Evolutionary conservation across 2,329 filamentous ascomycete genomes (phyloP).

Genomic region (Chalaropsis ovoidea): DNA sequence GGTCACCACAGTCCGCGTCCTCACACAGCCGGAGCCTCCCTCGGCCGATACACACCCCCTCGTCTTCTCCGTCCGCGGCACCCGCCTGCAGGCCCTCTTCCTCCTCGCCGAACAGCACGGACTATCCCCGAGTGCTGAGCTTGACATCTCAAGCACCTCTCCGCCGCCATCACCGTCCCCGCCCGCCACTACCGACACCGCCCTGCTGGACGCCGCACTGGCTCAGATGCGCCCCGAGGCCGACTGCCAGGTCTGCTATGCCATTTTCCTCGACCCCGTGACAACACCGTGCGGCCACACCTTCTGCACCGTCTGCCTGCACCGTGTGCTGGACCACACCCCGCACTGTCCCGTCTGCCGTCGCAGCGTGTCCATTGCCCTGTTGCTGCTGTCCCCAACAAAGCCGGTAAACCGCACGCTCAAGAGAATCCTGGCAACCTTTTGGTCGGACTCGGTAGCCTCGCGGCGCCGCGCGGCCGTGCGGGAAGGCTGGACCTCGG

Average conservation of each 20-base stretch:
- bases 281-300: slow-evolving; percentile 85
- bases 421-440: slow-evolving; percentile 49
- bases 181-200: background rate
- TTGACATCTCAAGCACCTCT: slow-evolving; percentile 8
- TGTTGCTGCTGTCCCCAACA: slow-evolving; percentile 35
- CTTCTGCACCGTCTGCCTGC: slow-evolving; percentile 71
- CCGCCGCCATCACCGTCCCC: background rate
- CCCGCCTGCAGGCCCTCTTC: slow-evolving; percentile 16
- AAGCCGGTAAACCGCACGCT: slow-evolving; percentile 54
- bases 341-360: slow-evolving; percentile 74
- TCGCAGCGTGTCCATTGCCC: slow-evolving; percentile 46
- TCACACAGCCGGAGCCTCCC: background rate
- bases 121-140: background rate
- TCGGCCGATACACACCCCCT: background rate
- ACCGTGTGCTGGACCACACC: slow-evolving; percentile 65
- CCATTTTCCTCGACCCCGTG: slow-evolving; percentile 67
- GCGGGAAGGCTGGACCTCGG: slow-evolving; percentile 44
- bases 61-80: slow-evolving; percentile 5
- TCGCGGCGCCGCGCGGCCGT: slow-evolving; percentile 47
- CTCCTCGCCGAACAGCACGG: slow-evolving; percentile 12
- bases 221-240: slow-evolving; percentile 57
- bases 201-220: slow-evolving; percentile 45
- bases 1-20: slow-evolving; percentile 4
- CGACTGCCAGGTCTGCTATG: slow-evolving; percentile 84
- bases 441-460: slow-evolving; percentile 59